phyloP scores from a whole-genome alignment of 2,329 filamentous ascomycete genomes.

The Trichoderma asperellum region DNA sequence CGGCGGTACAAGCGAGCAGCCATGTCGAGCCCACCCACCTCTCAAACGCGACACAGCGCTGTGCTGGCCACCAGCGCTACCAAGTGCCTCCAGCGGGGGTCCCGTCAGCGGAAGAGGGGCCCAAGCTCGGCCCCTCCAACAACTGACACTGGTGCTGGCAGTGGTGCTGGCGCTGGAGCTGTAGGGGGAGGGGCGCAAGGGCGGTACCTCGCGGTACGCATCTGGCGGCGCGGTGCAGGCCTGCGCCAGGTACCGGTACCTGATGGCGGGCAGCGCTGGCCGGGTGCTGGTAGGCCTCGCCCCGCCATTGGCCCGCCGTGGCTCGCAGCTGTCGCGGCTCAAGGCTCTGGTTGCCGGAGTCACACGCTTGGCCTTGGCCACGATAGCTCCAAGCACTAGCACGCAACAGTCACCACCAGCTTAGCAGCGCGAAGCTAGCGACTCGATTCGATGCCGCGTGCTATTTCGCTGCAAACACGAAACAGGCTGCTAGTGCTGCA shows the following conservation, averaged over 20 bases:
- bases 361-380: conserved; percentile 13
- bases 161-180: conserved; percentile 9
- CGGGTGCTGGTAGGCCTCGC: not conserved
- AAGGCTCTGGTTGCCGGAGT: conserved; percentile 26
- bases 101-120: conserved; percentile 31
- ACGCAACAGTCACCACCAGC: conserved; percentile 12
- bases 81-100: conserved; percentile 35
- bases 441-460: not conserved
- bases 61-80: conserved; percentile 32
- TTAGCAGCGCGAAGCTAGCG: not conserved
- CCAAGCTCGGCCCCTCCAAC: conserved; percentile 28
- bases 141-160: not conserved
- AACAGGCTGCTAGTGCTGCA: not conserved
- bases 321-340: conserved; percentile 22
- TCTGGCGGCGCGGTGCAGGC: not conserved
- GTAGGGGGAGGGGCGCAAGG: conserved; percentile 20
- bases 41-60: conserved; percentile 29
- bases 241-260: conserved; percentile 12
- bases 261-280: not conserved
- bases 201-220: conserved; percentile 17
- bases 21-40: conserved; percentile 9
- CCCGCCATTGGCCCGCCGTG: conserved; percentile 22
- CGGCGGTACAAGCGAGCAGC: not conserved
- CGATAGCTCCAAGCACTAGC: conserved; percentile 15
- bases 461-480: conserved; percentile 2